Base-by-base conservation (phyloP, 495 filamentous ascomycete species). In the Aspergillus nidulans region DNA sequence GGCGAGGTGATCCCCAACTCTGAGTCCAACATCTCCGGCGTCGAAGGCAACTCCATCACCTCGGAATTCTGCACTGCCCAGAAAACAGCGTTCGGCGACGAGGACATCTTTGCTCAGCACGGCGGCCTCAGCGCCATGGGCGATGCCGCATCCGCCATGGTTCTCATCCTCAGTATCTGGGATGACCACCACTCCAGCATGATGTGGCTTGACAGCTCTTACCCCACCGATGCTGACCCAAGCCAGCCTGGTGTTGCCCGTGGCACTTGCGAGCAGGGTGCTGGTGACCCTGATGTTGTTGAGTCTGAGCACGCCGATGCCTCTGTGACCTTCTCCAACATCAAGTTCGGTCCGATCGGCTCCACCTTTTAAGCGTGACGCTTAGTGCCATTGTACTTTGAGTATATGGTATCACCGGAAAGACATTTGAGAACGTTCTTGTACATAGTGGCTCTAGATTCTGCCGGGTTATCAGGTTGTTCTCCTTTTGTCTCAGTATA, bases 131-230 rank as follows among this genome's bases (percentile, higher is more conserved):
- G 58, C 13, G 66, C 71, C 44, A 85, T 90, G 77, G 76, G 83
- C 50, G 62, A 71, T 23, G 83, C 76, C 19, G 64, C 89, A 24
- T 68, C 63, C 15, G 41, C 74, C 55, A 86, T 89, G 84, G 88
- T 88, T 45, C 79, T 91, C n/a, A 86, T 87, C 67, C 79, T 91
- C 81, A 84, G 80, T 61, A 65, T 91, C 65, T 91, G 88, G 88
- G 86, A 89, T 65, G 88, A 91, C 73, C 81, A 91, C 72, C 71
- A 77, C 21, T 73, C 78, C 71, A 80, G 89, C 75, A 92, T 92
- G 89, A 79, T 87, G 60, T 92, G 89, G 89, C 84, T 94, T 63
- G 89, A 92, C 77, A 84, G 83, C 66, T 80, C 73, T 70, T 90
- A 85, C 76, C 89, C 89, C 3, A 70, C 77, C 38, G 76, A 77